phyloP scores from a whole-genome alignment of 2,329 filamentous ascomycete species.

The Venturia pyrina region DNA sequence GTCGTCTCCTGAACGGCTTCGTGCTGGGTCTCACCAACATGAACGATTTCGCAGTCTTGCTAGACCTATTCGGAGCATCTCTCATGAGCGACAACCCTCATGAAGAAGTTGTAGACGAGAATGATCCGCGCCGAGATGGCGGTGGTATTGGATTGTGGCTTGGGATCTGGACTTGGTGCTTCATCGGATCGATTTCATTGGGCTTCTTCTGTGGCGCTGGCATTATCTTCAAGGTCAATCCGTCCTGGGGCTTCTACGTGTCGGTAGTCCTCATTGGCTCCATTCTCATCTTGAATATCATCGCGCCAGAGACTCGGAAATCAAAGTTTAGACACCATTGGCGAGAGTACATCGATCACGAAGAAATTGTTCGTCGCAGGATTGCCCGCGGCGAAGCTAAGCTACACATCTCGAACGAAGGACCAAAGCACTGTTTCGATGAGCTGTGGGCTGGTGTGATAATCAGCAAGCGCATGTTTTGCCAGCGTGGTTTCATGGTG shows the following conservation, averaged over 20 bases:
- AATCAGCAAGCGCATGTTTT: constrained; percentile 59
- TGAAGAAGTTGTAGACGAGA: constrained; percentile 57
- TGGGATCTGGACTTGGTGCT: constrained; percentile 69
- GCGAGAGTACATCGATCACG: constrained; percentile 46
- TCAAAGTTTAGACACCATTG: constrained; percentile 60
- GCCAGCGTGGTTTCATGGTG: constrained; percentile 63
- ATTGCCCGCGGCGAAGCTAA: constrained; percentile 65
- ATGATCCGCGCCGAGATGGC: constrained; percentile 63
- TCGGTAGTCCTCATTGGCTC: constrained; percentile 56
- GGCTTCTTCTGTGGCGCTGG: constrained; percentile 63
- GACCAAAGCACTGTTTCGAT: constrained; percentile 67
- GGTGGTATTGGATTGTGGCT: constrained; percentile 75
- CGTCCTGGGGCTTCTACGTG: constrained; percentile 68
- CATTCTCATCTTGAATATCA: constrained; percentile 58
- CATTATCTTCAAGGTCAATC: constrained; percentile 54
- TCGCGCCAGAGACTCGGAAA: constrained; percentile 62
- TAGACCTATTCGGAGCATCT: constrained; percentile 68
- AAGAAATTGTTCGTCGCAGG: constrained; percentile 39
- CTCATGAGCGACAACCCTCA: constrained; percentile 63
- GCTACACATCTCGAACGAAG: constrained; percentile 62
- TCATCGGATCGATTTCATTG: constrained; percentile 58
- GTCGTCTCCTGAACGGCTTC: constrained; percentile 56
- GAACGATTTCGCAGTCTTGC: constrained; percentile 62
- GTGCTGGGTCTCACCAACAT: constrained; percentile 67
- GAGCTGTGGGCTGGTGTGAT: constrained; percentile 62